These are phyloP conservation scores for Digitaria exilis DNA, from an alignment of 202 grass and related monocot species.

Conservation along the genomic window DNA sequence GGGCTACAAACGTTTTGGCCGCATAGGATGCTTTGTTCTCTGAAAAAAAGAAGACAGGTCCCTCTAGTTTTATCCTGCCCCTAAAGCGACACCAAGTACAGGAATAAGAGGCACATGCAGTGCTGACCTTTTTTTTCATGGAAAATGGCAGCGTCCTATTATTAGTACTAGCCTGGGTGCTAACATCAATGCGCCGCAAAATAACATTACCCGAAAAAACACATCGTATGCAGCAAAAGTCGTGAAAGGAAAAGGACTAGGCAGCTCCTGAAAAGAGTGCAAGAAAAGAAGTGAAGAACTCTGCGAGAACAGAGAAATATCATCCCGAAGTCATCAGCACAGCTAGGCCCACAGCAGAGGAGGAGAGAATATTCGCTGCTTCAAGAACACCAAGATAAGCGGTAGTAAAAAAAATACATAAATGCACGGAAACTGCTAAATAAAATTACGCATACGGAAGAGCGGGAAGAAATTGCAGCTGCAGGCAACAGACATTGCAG, in stretches of 20 bases:
- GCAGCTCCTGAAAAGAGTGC: neutral
- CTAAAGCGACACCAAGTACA: constrained; percentile 40
- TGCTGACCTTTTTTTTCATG: constrained; percentile 30
- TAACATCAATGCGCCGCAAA: constrained; percentile 15
- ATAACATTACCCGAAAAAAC: neutral
- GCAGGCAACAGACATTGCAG: neutral
- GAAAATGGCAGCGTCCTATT: constrained; percentile 2
- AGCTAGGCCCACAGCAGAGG: neutral
- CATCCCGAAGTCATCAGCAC: neutral
- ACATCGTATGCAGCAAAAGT: neutral
- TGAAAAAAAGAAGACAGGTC: neutral
- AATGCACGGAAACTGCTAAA: neutral
- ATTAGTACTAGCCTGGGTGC: neutral
- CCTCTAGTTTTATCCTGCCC: constrained; percentile 2
- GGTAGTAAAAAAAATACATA: neutral
- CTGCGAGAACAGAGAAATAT: neutral
- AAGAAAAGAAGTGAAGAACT: neutral
- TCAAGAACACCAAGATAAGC: neutral
- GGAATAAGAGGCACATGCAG: constrained; percentile 9
- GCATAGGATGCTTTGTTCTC: neutral
- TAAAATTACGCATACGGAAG: neutral
- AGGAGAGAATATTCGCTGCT: constrained; percentile 24
- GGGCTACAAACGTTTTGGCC: neutral
- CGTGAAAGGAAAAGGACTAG: neutral
- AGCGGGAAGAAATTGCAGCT: neutral